Percentiles rank a stretch among this genome's conserved stretches.
phyloP scores from a whole-genome alignment of 345 rosid species.

The Eucalyptus curtisii region DNA sequence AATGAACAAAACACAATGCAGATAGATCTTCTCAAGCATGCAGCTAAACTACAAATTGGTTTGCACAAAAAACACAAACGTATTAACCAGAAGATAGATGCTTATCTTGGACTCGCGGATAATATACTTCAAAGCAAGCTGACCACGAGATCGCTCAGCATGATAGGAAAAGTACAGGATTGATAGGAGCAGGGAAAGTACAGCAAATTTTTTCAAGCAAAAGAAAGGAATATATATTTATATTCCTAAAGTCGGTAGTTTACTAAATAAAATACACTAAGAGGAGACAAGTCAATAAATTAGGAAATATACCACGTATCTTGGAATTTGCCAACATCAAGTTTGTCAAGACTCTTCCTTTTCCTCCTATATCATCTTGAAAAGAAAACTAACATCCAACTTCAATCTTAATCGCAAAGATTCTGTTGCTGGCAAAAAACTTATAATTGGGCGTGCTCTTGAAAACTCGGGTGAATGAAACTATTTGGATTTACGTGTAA shows the following conservation, averaged over 20 bases:
- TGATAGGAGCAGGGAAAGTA: neutral
- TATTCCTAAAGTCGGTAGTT: neutral
- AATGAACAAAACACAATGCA: neutral
- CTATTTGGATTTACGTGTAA: neutral
- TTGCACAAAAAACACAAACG: neutral
- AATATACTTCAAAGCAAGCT: neutral
- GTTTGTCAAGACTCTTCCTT: neutral
- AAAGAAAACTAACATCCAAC: neutral
- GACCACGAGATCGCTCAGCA: neutral
- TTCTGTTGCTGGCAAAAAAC: neutral
- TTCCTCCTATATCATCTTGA: neutral
- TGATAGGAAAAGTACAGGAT: neutral
- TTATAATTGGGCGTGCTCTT: neutral
- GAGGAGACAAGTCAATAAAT: neutral
- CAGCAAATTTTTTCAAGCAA: neutral
- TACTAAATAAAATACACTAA: neutral
- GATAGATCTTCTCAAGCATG: neutral
- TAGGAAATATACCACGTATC: neutral
- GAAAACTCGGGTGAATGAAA: neutral
- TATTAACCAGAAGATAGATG: neutral
- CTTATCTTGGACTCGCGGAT: neutral
- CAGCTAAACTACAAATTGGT: neutral
- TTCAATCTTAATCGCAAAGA: neutral
- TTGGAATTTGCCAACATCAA: neutral
- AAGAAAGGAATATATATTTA: neutral